phyloP scores from a whole-genome alignment of 2,329 filamentous ascomycete genomes.

The Nannizzia gypsea region DNA sequence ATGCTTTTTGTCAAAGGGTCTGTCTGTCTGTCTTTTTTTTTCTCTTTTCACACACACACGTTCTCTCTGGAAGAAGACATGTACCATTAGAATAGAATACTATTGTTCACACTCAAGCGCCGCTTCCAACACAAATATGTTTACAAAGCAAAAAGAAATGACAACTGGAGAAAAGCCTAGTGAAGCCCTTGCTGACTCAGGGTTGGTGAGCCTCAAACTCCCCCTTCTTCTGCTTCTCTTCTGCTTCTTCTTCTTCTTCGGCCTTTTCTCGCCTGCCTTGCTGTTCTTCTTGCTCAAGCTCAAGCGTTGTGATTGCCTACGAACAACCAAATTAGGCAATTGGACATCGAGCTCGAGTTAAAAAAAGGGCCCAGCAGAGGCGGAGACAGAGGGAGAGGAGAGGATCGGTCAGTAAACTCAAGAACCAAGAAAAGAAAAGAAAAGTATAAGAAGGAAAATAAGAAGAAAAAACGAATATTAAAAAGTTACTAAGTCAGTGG shows the following conservation, averaged over 20 bases:
- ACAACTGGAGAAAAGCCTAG: background rate
- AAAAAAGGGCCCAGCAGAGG: no score
- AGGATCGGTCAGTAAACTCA: no score
- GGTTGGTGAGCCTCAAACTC: background rate
- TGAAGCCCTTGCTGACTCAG: background rate
- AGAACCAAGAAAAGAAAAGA: background rate
- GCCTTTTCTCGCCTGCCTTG: no score
- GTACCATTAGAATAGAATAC: slow-evolving; percentile 4
- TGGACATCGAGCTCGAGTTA: background rate
- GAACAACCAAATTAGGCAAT: background rate
- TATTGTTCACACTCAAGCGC: background rate
- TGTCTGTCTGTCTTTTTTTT: background rate
- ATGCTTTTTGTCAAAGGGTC: background rate
- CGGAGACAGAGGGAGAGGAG: no score
- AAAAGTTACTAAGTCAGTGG: no score
- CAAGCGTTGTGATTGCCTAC: background rate
- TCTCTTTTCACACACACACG: background rate
- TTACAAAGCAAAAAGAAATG: background rate
- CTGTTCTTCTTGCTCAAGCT: background rate
- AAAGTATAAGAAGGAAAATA: background rate
- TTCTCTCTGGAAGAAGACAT: background rate
- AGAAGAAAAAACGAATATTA: no score
- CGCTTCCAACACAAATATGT: background rate
- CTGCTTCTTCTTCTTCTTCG: no score
- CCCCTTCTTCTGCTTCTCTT: no score